Conservation (phyloP, 495 filamentous ascomycete genomes). For the Podospora didyma region DNA sequence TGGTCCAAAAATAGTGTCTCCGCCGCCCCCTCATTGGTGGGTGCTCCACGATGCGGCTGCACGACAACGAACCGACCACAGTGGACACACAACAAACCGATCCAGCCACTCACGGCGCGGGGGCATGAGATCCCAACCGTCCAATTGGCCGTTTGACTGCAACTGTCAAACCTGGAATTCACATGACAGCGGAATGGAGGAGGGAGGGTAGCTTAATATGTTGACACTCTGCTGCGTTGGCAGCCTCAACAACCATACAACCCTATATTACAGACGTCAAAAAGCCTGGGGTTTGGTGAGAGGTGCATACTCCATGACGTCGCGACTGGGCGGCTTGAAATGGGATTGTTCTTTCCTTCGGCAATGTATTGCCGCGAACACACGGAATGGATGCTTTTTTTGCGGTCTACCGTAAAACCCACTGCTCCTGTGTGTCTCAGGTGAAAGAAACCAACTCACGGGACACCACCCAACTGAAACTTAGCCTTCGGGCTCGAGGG, state of each 20-base stretch:
- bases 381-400: no score
- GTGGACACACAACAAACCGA: background rate
- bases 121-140: background rate
- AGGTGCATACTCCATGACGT: no score
- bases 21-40: constrained; percentile 8
- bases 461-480: no score
- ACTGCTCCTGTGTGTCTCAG: no score
- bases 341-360: no score
- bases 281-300: no score
- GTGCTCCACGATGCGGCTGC: background rate
- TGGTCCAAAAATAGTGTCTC: constrained; percentile 8
- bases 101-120: background rate
- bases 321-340: no score
- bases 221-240: background rate
- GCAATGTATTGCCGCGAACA: no score
- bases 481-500: no score
- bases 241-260: background rate
- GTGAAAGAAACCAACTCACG: no score
- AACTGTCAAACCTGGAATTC: background rate
- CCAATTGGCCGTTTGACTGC: background rate
- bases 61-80: no score
- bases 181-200: background rate
- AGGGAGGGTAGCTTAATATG: background rate
- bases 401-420: no score
- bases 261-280: background rate